Evolutionary conservation across 2,329 filamentous ascomycete genomes (phyloP), one percentile per base, ranked within the genome.

Genomic region (Fusarium sp.): DNA sequence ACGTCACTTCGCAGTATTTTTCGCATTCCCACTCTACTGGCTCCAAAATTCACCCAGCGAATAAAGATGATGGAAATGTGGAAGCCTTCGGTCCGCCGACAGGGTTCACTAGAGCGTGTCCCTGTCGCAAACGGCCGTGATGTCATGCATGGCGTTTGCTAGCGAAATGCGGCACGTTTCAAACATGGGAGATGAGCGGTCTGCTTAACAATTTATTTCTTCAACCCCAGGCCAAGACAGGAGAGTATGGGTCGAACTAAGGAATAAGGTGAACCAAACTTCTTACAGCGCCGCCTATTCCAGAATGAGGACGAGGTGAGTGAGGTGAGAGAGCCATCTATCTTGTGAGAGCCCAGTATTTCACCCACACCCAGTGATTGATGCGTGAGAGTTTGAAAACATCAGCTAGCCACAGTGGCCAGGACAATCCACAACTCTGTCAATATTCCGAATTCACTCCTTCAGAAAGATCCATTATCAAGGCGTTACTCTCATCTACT

Each of bases 181-280:
- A 65, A 65, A 41, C 27, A 31, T 24, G 18, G 13, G 18, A 56
- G 61, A 31, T 50, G 56, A 37, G 68, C 76, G 73, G 75, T 78
- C 73, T 75, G 64, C 69, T 71, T 78, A 77, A 76, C 76, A 78
- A 77, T 77, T 78, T 41, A 41, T 41, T 54, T 20, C 27, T 27
- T 6, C 43, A 52, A 16, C 24, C 39, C 27, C 24, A 22, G 27
- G n/a, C 18, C 20, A 35, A 27, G 31, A 37, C 41, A 37, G 7
- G 27, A 54, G 50, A 54, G 1, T 27, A 54, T 54, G 50, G 50
- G 50, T 54, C 50, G 50, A 37, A 29, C 41, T 43, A 60, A 60
- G 16, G 9, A 43, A 14, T 24, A 24, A 29, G 57, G 54, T 54
- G 22, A 50, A 50, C 22, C 22, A 54, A 54, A n/a, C 48, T 54